These are phyloP conservation scores for Umbelopsis sp. DNA, from an alignment of 192 early-diverging fungal species.

Conservation along the genomic window DNA sequence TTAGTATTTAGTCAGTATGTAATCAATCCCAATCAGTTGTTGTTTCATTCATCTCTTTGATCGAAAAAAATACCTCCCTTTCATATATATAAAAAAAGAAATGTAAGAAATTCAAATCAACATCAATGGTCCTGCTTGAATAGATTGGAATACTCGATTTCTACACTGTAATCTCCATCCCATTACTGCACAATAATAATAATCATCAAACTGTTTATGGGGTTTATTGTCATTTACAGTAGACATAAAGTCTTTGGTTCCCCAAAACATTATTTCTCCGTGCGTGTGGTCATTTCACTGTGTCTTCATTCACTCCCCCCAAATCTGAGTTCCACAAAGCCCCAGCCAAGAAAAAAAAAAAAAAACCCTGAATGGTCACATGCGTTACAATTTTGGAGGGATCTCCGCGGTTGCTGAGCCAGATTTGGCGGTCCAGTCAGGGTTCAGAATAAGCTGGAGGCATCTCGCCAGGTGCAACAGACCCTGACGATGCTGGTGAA, in stretches of 20 bases:
- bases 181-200: not conserved
- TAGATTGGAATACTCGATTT: too few species aligned
- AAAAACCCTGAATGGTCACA: constrained; percentile 16
- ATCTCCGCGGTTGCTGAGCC: not conserved
- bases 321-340: not conserved
- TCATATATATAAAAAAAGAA: too few species aligned
- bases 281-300: not conserved
- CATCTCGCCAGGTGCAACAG: constrained; percentile 9
- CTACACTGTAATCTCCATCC: too few species aligned
- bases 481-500: constrained; percentile 26
- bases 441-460: constrained; percentile 6
- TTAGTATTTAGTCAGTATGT: not conserved
- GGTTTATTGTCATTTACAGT: too few species aligned
- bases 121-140: too few species aligned
- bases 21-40: not conserved
- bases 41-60: not conserved
- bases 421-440: not conserved
- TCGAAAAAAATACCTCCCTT: not conserved
- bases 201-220: not conserved
- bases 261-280: constrained; percentile 7
- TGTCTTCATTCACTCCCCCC: not conserved
- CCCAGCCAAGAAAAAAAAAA: constrained; percentile 17
- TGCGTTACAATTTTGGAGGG: not conserved
- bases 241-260: not conserved
- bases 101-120: too few species aligned